Evolutionary conservation across 768 basidiomycete genomes (phyloP), one percentile per base, ranked within the genome.

Genomic region (Termitomyces sp.): DNA sequence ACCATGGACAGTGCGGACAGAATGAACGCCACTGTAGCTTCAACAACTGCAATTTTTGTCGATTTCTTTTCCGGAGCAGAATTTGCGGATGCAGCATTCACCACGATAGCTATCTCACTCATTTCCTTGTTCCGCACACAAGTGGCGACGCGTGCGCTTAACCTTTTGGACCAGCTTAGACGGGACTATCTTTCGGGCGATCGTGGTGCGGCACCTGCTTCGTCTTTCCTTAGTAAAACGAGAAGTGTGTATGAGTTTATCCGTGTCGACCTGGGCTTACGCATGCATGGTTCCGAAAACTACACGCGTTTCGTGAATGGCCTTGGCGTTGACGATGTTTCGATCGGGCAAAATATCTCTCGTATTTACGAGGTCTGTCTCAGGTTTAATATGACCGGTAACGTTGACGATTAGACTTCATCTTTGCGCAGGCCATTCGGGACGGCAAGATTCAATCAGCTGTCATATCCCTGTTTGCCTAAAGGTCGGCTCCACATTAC

Each of bases 261-360:
- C 24, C 77, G 91, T 28, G 66, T 78, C 30, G 76, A 72, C 21
- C 73, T 93, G 19, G 85, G 82, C 5, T 72, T 93, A 28, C 72
- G 71, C 60, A 91, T 90, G 87, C 84, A 90, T 54, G 90, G 90
- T 6, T 65, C 71, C n/a, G 87, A 88, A 61, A 93, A 93, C 65
- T 67, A 80, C 42, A 64, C 59, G 14, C 63, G 66, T 35, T 81
- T 81, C 53, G 65, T 59, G 2, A 72, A 74, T 48, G 77, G 73
- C 1, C 65, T 78, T 24, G 76, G 77, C 22, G 68, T 70, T 11
- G 77, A 78, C 45, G 77, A 88, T 38, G 74, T 69, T 6, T 86
- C 85, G 0, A 71, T 89, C 47, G 90, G 91, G 2, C 78, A 86
- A 67, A 84, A 84, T 60, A 81, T 91, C n/a, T 78, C 85, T 6